Evolutionary conservation across 129 eudicot species (phyloP), one percentile per base, ranked within the genome.

Genomic region (Lactuca sativa): DNA sequence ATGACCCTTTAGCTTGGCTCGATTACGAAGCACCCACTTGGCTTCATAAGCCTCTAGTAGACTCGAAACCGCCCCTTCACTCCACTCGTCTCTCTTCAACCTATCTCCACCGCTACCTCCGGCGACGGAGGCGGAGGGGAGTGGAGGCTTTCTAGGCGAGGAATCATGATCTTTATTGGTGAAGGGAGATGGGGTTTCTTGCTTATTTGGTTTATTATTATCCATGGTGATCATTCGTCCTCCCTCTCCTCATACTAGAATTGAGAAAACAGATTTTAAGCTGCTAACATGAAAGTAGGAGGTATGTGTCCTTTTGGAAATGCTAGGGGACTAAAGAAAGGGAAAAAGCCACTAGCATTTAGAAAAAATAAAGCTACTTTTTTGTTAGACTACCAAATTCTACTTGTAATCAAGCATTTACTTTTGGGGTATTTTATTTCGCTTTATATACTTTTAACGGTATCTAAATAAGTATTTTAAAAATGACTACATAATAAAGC

Each of bases 1-100:
- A 14, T 89, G 98, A 0, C 98, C 98, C 64, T 92, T 92, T 0
- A 92, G 91, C 69, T 92, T 92, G 51, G 98, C 98, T 17, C 96
- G 67, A 55, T 92, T 92, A 7, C 98, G 44, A 0, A 89, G 86
- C 17, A 76, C 37, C 98, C 98, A 92, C 62, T 92, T 92, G 7
- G 89, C 62, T 69, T 92, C 98, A 41, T 92, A 92, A 21, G 98
- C 98, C 72, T 89, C 96, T 38, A 92, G 81, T 0, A 92, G 84
- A 41, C 77, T 64, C 1, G 96, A 78, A 21, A 92, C 98, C 6
- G 98, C 98, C 1, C 98, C 98, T 83, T 92, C 98, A 36, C 98
- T 92, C 98, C 98, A 92, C 44, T 92, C 98, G 16, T 92, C 98
- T 70, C 98, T 74, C 67, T 89, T 92, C 61, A 86, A 14, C 21